Evolutionary conservation across 257 asterid species (phyloP).

Genomic region (Petunia secreta): DNA sequence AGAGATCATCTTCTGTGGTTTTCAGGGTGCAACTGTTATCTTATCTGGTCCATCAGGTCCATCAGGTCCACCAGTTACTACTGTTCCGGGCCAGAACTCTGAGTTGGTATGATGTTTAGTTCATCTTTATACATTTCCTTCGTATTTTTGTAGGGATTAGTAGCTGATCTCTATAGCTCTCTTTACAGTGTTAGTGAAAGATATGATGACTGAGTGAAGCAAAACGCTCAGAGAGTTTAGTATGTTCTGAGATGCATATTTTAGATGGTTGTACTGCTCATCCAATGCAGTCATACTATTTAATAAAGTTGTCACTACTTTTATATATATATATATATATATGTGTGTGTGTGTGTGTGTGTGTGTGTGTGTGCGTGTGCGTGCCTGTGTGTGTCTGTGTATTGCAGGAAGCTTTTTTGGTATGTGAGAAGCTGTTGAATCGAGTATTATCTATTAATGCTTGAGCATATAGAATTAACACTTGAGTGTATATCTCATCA

Average conservation of each 20-base stretch:
- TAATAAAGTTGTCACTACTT: neutral
- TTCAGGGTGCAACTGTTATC: constrained; percentile 92
- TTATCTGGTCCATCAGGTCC: constrained; percentile 93
- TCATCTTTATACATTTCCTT: constrained; percentile 16
- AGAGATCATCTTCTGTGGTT: constrained; percentile 33
- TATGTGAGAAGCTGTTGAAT: neutral
- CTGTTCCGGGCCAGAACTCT: constrained; percentile 84
- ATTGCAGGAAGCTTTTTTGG: constrained; percentile 12
- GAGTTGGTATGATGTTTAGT: constrained; percentile 70
- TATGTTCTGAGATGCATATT: constrained; percentile 4
- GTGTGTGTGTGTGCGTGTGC: too few species aligned
- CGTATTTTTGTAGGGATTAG: constrained; percentile 11
- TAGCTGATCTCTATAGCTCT: neutral
- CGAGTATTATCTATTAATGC: neutral
- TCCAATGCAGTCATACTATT: neutral
- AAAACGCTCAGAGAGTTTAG: constrained; percentile 21
- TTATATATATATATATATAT: too few species aligned
- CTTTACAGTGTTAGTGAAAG: neutral
- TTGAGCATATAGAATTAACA: neutral
- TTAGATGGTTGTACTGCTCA: neutral
- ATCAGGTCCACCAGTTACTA: constrained; percentile 87
- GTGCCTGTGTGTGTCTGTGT: too few species aligned
- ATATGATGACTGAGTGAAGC: constrained; percentile 21
- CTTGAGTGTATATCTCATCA: neutral
- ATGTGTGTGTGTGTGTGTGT: too few species aligned